Conservation (phyloP, 2,329 filamentous ascomycete species). For the Aspergillus uvarum region DNA sequence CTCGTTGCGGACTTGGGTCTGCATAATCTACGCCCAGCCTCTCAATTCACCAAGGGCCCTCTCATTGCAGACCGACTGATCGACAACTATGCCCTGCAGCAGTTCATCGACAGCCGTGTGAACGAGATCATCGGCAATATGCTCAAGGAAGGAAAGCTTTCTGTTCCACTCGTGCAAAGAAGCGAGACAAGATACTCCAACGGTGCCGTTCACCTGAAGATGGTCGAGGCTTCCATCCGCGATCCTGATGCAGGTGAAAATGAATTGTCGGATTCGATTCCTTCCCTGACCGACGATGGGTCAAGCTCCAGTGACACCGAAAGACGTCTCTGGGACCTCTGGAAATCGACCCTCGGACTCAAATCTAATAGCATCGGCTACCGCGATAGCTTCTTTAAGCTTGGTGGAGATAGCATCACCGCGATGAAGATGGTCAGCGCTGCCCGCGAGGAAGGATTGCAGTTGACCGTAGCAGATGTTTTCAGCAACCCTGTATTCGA, state of each 20-base stretch:
- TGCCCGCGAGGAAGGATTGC: slow-evolving; percentile 40
- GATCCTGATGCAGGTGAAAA: slow-evolving; percentile 1
- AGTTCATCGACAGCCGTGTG: slow-evolving; percentile 36
- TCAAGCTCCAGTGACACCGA: slow-evolving; percentile 31
- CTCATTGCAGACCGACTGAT: slow-evolving; percentile 11
- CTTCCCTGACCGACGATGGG: slow-evolving; percentile 33
- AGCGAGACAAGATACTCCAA: slow-evolving; percentile 23
- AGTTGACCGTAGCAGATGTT: slow-evolving; percentile 45
- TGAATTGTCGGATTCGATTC: slow-evolving; percentile 22
- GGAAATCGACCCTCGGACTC: slow-evolving; percentile 39
- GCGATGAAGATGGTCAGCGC: slow-evolving; percentile 45
- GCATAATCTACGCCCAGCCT: neutral
- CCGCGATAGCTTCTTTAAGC: slow-evolving; percentile 45
- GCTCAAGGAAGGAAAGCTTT: slow-evolving; percentile 11
- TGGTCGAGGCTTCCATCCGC: slow-evolving; percentile 15
- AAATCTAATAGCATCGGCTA: slow-evolving; percentile 33
- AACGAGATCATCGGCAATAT: slow-evolving; percentile 36
- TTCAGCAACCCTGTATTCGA: slow-evolving; percentile 45
- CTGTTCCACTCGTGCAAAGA: slow-evolving; percentile 22
- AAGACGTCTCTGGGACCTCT: slow-evolving; percentile 39
- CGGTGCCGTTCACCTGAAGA: neutral
- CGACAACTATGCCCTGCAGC: slow-evolving; percentile 29
- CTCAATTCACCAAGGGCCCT: neutral
- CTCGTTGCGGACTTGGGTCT: slow-evolving; percentile 26
- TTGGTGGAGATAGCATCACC: slow-evolving; percentile 44